Base-by-base conservation (phyloP, 805 yeast species). In the Candida caryicola region DNA sequence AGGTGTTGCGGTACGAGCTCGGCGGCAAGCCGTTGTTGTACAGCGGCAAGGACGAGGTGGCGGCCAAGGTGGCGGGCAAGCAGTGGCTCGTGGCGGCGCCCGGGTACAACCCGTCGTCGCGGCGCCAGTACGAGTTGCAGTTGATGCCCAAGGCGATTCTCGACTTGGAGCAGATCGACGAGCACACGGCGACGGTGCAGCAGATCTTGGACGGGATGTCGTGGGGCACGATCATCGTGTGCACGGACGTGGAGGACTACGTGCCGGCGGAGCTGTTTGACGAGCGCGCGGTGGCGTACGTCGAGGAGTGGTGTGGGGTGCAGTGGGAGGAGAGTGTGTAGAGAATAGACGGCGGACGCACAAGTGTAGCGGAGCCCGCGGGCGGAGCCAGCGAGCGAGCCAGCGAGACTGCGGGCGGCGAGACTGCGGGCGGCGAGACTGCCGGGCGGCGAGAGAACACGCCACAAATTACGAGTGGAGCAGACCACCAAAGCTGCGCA, bases 141-240 rank as follows among this genome's bases (percentile, higher is more conserved):
- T 60, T 93, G 38, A 91, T 91, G 97, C 99, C 99, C 2, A 87
- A 87, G 57, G 78, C 89, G 37, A 91, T 93, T 37, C 69, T 86
- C 35, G 91, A 87, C 52, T 69, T 93, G 31, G 97, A 91, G 55
- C 70, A 69, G 30, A 60, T 64, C 19, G 52, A 64, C 49, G 45
- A 44, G 9, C 18, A 23, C 26, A 41, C 46, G 3, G 39, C 36
- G 15, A 42, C 46, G 21, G 47, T 45, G 5, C 54, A 59, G 40
- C 72, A 60, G 51, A 65, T 85, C 2, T 51, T 74, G 30, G 78
- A 78, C 25, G 97, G 98, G 9, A 91, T 91, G 95, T 95, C 91
- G 45, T 93, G 99, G 99, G 98, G 97, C 1, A 85, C 98, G 0
- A 85, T 93, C 21, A 65, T 87, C 17, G 85, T 91, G 1, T 85